Evolutionary conservation across 2,329 filamentous ascomycete species (phyloP).

Genomic region (Cladosporium oxysporum): DNA sequence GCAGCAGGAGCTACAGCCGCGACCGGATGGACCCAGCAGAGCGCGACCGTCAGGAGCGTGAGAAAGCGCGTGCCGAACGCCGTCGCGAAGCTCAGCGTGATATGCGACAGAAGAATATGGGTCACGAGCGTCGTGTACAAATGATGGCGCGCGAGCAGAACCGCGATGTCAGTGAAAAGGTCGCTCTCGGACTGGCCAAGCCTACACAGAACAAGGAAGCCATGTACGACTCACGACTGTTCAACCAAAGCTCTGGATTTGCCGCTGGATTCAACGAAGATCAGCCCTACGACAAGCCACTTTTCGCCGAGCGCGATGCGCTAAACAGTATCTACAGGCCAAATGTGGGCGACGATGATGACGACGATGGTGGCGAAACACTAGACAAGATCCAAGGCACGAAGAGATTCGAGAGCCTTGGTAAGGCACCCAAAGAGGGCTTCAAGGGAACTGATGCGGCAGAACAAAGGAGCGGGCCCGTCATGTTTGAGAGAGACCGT

Average conservation of each 20-base stretch:
- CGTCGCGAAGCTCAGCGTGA: slow-evolving; percentile 84
- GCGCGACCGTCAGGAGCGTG: slow-evolving; percentile 61
- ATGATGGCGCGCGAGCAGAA: slow-evolving; percentile 94
- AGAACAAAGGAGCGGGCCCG: slow-evolving; percentile 84
- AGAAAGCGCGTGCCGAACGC: slow-evolving; percentile 74
- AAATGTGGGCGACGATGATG: slow-evolving; percentile 68
- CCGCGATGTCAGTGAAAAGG: slow-evolving; percentile 95
- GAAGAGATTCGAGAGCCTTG: slow-evolving; percentile 84
- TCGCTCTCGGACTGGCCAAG: slow-evolving; percentile 90
- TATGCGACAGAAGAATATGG: slow-evolving; percentile 91
- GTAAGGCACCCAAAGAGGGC: slow-evolving; percentile 72
- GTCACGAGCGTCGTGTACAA: slow-evolving; percentile 85
- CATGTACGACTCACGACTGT: slow-evolving; percentile 95
- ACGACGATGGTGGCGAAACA: slow-evolving; percentile 75
- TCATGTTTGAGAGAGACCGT: slow-evolving; percentile 91
- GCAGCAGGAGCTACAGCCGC: slow-evolving; percentile 26
- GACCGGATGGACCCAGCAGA: slow-evolving; percentile 62
- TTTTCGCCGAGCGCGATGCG: slow-evolving; percentile 94
- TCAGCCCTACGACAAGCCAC: slow-evolving; percentile 93
- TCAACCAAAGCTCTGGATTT: slow-evolving; percentile 92
- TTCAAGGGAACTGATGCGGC: slow-evolving; percentile 85
- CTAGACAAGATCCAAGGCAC: slow-evolving; percentile 86
- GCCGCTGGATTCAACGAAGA: slow-evolving; percentile 92
- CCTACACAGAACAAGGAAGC: slow-evolving; percentile 87
- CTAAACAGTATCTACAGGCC: slow-evolving; percentile 93